These are phyloP conservation scores for Cystobasidium onofrii DNA, from an alignment of 768 basidiomycete genomes.

Conservation along the genomic window DNA sequence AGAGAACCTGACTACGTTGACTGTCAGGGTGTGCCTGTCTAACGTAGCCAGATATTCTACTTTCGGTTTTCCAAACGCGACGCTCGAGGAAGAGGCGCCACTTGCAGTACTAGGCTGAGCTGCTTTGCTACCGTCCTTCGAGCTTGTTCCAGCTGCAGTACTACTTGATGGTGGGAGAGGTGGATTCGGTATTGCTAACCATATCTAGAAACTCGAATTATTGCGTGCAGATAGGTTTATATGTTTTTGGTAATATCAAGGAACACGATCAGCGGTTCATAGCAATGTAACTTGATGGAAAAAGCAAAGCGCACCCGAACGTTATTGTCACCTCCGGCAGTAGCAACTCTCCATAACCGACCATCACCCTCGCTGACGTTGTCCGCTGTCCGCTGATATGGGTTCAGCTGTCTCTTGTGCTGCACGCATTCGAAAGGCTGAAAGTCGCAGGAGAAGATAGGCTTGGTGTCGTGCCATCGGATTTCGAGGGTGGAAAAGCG, in stretches of 20 bases:
- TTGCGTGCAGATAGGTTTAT: not conserved
- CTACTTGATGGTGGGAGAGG: not conserved
- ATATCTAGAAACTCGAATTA: conserved; percentile 55
- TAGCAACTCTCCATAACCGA: conserved; percentile 79
- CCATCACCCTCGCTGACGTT: conserved; percentile 37
- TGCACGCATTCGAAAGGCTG: conserved; percentile 62
- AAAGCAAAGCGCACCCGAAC: conserved; percentile 64
- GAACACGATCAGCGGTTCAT: not conserved
- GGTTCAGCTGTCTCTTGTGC: conserved; percentile 46
- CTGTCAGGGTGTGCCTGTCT: conserved; percentile 81
- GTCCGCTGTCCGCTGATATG: conserved; percentile 34
- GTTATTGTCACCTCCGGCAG: conserved; percentile 92
- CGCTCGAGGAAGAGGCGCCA: not conserved
- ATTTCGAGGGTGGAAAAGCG: conserved; percentile 48
- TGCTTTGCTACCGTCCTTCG: not conserved
- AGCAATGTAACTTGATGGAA: conserved; percentile 1
- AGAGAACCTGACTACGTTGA: conserved; percentile 92
- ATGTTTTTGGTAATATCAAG: not conserved
- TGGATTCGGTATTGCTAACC: conserved; percentile 58
- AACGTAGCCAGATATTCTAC: conserved; percentile 95
- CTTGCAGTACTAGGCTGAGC: not conserved
- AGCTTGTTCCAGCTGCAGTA: not conserved
- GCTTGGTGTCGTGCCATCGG: conserved; percentile 82
- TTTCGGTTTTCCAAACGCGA: conserved; percentile 55
- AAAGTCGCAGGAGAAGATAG: conserved; percentile 94